A percentile compares a stretch with the other conserved stretches of the same genome.
phyloP scores from a whole-genome alignment of 2,329 filamentous ascomycete genomes.

The Diaporthe aspalathi region DNA sequence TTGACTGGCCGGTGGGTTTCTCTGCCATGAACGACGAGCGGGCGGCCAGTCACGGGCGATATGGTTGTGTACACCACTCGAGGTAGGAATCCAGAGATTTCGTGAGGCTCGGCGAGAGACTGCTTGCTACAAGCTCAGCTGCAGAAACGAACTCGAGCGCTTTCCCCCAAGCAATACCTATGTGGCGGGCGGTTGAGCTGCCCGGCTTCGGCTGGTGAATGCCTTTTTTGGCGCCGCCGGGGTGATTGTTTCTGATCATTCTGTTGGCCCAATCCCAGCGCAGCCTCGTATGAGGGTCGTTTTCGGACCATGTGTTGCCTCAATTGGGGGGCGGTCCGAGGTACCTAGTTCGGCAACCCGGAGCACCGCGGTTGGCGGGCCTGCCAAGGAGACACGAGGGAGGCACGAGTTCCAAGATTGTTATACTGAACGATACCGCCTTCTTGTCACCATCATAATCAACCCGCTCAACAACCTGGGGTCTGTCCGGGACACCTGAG shows the following conservation, averaged over 20 bases:
- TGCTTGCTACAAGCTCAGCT: neutral
- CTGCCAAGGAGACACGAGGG: neutral
- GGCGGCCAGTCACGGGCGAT: neutral
- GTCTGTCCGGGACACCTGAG: neutral
- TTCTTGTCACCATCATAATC: neutral
- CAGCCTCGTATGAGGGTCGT: neutral
- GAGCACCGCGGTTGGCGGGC: neutral
- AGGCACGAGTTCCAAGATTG: too few relatives aligned
- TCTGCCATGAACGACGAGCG: too few relatives aligned
- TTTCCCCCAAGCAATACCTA: neutral
- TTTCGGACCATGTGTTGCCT: neutral
- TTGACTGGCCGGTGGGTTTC: neutral
- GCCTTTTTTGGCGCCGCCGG: too few relatives aligned
- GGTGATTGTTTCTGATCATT: too few relatives aligned
- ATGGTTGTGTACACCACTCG: neutral
- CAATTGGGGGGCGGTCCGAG: too few relatives aligned
- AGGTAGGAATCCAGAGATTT: neutral
- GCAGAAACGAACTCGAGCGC: neutral
- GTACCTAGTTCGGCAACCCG: neutral
- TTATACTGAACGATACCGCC: neutral
- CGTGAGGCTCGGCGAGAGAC: too few relatives aligned
- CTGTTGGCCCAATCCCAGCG: neutral
- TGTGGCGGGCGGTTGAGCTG: neutral
- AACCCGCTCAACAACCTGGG: neutral
- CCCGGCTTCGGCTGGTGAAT: neutral